These are phyloP conservation scores for Acidomyces sp. DNA, from an alignment of 495 filamentous ascomycete genomes.

Conservation along the genomic window DNA sequence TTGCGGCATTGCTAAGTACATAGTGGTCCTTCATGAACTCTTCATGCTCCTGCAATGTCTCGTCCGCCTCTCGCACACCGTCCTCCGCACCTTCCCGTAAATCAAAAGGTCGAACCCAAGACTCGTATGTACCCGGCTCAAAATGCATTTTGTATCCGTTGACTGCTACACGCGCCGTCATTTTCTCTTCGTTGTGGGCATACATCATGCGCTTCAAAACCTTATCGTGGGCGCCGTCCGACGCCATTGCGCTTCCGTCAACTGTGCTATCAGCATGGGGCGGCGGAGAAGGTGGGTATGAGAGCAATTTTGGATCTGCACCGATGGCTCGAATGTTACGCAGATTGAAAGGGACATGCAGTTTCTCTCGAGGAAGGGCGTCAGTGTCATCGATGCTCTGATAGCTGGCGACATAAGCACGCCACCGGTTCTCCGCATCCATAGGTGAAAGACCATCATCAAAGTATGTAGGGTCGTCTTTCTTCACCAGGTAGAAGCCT, in stretches of 20 bases:
- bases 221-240: conserved; percentile 23
- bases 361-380: conserved; percentile 50
- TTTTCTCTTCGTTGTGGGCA: conserved; percentile 46
- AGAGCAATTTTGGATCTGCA: conserved; percentile 21
- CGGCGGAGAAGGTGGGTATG: conserved; percentile 11
- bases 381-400: conserved; percentile 82
- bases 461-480: conserved; percentile 70
- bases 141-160: conserved; percentile 73
- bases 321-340: conserved; percentile 55
- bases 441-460: conserved; percentile 38
- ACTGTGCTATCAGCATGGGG: conserved; percentile 1
- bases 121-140: conserved; percentile 50
- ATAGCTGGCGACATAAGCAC: conserved; percentile 87
- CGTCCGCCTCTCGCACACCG: conserved; percentile 32
- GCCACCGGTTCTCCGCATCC: conserved; percentile 53
- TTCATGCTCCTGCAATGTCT: conserved; percentile 32
- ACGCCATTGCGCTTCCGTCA: conserved; percentile 34
- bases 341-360: conserved; percentile 44
- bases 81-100: conserved; percentile 13
- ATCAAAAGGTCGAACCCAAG: conserved; percentile 4
- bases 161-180: conserved; percentile 65
- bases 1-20: conserved; percentile 63
- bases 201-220: conserved; percentile 5
- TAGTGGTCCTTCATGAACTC: conserved; percentile 59
- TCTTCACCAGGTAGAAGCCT: conserved; percentile 57